Conservation (phyloP, 208 protist genomes). For the Leishmania major region DNA sequence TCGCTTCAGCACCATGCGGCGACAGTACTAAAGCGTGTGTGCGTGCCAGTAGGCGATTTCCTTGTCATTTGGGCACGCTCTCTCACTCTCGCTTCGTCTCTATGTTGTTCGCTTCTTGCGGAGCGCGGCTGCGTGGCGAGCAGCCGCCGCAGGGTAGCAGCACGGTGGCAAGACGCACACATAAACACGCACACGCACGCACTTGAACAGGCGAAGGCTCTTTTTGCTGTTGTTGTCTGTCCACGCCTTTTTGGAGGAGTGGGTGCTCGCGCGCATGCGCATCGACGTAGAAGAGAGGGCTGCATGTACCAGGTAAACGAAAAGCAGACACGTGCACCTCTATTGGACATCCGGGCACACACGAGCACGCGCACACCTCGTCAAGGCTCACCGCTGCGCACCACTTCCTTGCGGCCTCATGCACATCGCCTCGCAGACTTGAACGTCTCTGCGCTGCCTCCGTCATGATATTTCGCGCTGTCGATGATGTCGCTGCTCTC, state of each 20-base stretch:
- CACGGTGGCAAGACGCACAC: not conserved
- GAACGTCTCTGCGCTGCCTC: not conserved
- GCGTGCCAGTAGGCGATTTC: not conserved
- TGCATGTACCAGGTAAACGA: not conserved
- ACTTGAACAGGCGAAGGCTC: not conserved
- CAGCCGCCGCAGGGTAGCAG: not conserved
- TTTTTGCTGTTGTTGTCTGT: not conserved
- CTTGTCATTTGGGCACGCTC: too few species aligned
- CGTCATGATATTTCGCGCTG: not conserved
- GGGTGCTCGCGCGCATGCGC: not conserved
- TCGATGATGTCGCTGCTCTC: not conserved
- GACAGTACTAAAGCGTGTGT: slow-evolving; percentile 8
- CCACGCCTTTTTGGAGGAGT: not conserved
- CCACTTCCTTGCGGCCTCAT: too few species aligned
- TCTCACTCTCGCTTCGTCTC: not conserved
- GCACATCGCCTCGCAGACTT: too few species aligned
- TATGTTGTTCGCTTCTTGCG: not conserved
- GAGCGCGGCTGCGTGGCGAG: not conserved
- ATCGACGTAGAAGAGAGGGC: not conserved
- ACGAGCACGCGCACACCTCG: not conserved
- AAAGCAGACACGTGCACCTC: too few species aligned
- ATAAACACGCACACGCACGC: not conserved
- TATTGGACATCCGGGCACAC: too few species aligned
- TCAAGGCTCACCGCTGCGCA: not conserved
- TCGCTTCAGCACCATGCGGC: slow-evolving; percentile 39